Percentiles rank a stretch among this genome's conserved stretches.
phyloP scores from a whole-genome alignment of 2,329 filamentous ascomycete species.

The Pestalotiopsis sp. region DNA sequence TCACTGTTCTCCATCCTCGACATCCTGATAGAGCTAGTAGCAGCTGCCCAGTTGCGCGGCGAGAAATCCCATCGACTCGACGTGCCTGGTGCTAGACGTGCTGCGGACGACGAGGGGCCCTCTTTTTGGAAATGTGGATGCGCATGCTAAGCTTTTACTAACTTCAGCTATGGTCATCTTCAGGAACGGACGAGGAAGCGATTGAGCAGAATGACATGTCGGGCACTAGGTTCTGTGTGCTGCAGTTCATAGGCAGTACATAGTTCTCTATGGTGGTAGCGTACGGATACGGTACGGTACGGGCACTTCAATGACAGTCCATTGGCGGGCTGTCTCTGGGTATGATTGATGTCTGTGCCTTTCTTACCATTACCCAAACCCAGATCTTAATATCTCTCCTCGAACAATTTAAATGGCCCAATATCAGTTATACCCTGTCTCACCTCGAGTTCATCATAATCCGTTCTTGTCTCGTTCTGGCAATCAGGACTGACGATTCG shows the following conservation, averaged over 20 bases:
- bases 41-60: background rate
- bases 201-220: background rate
- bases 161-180: background rate
- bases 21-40: background rate
- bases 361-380: background rate
- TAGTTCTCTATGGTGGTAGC: background rate
- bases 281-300: background rate
- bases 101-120: background rate
- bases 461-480: background rate
- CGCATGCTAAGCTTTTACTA: background rate
- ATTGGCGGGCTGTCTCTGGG: background rate
- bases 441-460: background rate
- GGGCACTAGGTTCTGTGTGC: background rate
- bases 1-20: background rate
- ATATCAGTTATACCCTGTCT: background rate
- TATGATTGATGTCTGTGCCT: background rate
- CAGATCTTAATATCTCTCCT: background rate
- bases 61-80: background rate
- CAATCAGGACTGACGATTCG: background rate
- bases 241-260: background rate
- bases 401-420: background rate
- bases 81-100: background rate
- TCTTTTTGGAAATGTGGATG: background rate
- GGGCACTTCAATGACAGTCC: background rate
- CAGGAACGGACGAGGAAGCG: background rate